Base-by-base conservation (phyloP, 345 rosid species). In the Dipteronia sinensis region DNA sequence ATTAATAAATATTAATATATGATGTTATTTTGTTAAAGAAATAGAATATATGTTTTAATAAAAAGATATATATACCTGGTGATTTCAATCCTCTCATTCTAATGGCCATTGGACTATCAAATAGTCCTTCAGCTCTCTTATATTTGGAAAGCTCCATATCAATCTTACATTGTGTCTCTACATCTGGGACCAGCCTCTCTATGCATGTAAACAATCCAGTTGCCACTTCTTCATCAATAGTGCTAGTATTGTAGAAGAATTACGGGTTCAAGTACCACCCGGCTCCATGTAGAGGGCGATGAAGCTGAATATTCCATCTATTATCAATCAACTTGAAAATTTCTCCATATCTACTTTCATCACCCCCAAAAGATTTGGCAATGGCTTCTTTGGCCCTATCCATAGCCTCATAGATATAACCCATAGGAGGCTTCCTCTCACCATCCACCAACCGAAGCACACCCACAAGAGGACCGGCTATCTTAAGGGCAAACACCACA, bases 361-460 rank as follows among this genome's bases (percentile, higher is more conserved):
- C 67, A 12, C 34, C 65, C 9, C 47, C 12, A 40, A 77, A 77
- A 4, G 80, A 40, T 1, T 12, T 56, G 1, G 10, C 10, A 22
- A 76, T 76, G 0, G 31, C 66, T 38, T 80, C 27, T 82, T 29
- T 59, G 46, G 46, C 46, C 46, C 10, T 42, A 42, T 42, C 46
- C 46, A 42, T 42, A 7, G 1, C 46, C 46, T 42, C 46, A 42
- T 42, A 42, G 46, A 42, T 42, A 42, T 42, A 42, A 7, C 46
- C 46, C 10, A 42, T 42, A 1, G 10, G 46, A 42, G 10, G 10
- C 38, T 42, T 0, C 46, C 10, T 74, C 70, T 79, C 71, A 31
- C 65, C 42, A 53, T 75, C 80, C 23, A 76, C 77, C 13, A 76
- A 29, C 11, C 74, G 15, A 64, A 82, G 58, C 25, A 76, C 62